phyloP scores from a whole-genome alignment of 495 filamentous ascomycete genomes.

The Xylaria flabelliformis region DNA sequence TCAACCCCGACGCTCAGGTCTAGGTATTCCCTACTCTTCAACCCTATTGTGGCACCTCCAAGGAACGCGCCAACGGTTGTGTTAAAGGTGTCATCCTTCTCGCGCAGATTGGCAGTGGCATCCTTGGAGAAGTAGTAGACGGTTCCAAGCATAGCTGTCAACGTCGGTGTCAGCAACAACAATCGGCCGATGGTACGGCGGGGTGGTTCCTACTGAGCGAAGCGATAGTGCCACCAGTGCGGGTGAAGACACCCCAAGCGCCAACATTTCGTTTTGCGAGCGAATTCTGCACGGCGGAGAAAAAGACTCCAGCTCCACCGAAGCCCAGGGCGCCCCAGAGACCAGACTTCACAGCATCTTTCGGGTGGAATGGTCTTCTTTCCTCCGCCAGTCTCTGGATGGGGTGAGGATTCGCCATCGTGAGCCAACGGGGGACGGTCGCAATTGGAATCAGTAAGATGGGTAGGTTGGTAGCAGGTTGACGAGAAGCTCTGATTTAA shows the following conservation, averaged over 20 bases:
- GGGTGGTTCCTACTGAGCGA: slow-evolving; percentile 44
- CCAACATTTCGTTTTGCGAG: slow-evolving; percentile 80
- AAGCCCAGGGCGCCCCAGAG: slow-evolving; percentile 68
- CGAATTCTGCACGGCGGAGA: slow-evolving; percentile 84
- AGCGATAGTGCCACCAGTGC: slow-evolving; percentile 49
- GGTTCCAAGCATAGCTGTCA: slow-evolving; percentile 76
- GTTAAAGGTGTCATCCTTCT: slow-evolving; percentile 52
- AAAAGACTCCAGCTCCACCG: slow-evolving; percentile 70
- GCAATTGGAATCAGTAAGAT: slow-evolving; percentile 21
- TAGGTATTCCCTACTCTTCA: slow-evolving; percentile 41
- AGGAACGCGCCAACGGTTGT: slow-evolving; percentile 47
- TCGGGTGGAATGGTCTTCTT: slow-evolving; percentile 64
- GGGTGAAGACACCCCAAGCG: slow-evolving; percentile 75
- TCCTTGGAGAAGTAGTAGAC: slow-evolving; percentile 73
- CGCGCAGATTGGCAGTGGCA: slow-evolving; percentile 54
- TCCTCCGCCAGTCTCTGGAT: slow-evolving; percentile 33
- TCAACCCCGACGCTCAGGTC: not conserved
- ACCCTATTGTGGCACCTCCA: slow-evolving; percentile 47
- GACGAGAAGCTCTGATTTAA: slow-evolving; percentile 7
- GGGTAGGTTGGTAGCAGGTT: slow-evolving; percentile 7
- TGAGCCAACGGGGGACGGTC: slow-evolving; percentile 35
- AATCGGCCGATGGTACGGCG: not conserved
- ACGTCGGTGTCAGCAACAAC: slow-evolving; percentile 29
- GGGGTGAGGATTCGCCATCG: slow-evolving; percentile 39
- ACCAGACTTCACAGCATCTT: slow-evolving; percentile 75